These are phyloP conservation scores for Gymnopilus dilepis DNA, from an alignment of 768 basidiomycete species.

Conservation along the genomic window DNA sequence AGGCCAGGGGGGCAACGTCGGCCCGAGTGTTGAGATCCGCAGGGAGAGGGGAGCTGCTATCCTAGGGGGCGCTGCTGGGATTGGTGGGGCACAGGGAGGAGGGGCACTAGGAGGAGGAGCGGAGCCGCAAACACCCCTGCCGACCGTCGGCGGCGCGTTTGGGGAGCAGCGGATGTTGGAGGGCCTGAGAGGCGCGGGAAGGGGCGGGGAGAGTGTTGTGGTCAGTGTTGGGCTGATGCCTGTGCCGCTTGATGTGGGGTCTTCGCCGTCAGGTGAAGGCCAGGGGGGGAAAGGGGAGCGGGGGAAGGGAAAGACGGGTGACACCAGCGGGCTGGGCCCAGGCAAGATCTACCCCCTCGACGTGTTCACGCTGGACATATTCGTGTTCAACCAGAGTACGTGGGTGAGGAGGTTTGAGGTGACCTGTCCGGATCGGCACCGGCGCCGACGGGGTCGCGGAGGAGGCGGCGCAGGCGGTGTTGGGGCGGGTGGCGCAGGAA, in stretches of 20 bases:
- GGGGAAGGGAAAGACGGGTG: too few relatives aligned
- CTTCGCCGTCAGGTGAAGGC: too few relatives aligned
- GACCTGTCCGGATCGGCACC: slow-evolving; percentile 68
- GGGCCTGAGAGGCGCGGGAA: slow-evolving; percentile 35
- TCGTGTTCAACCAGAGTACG: slow-evolving; percentile 82
- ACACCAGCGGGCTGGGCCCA: slow-evolving; percentile 31
- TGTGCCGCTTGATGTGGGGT: slow-evolving; percentile 21
- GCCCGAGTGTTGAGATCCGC: slow-evolving; percentile 68
- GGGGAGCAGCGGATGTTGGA: slow-evolving; percentile 42
- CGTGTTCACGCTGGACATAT: slow-evolving; percentile 82
- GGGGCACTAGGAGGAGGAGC: too few relatives aligned
- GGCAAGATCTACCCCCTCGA: slow-evolving; percentile 74
- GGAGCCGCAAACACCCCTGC: slow-evolving; percentile 60
- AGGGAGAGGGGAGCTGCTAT: slow-evolving; percentile 62
- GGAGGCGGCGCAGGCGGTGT: too few relatives aligned
- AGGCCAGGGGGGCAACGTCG: slow-evolving; percentile 51
- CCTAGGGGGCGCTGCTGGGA: too few relatives aligned
- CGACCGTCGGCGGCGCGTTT: slow-evolving; percentile 50
- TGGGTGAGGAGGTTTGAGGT: slow-evolving; percentile 83
- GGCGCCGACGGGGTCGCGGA: too few relatives aligned
- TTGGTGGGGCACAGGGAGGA: too few relatives aligned
- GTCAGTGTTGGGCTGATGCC: slow-evolving; percentile 68
- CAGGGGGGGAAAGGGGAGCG: slow-evolving; percentile 26
- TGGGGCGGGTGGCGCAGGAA: too few relatives aligned
- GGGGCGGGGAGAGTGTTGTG: slow-evolving; percentile 62